phyloP scores from a whole-genome alignment of 2,329 filamentous ascomycete species.

The Coniosporium uncinatum region DNA sequence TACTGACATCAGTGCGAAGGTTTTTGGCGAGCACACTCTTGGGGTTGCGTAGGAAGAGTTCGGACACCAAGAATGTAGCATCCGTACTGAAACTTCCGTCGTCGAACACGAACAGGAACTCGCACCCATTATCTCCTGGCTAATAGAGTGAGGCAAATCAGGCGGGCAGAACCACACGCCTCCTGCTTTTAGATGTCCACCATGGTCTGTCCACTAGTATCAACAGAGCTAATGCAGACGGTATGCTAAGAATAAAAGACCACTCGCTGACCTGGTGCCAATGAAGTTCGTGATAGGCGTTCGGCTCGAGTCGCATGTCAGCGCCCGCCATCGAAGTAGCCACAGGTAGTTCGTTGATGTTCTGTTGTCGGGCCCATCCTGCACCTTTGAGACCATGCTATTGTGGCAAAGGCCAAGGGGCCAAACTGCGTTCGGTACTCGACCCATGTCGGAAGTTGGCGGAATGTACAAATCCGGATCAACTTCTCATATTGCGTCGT shows the following conservation, averaged over 20 bases:
- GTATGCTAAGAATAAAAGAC: conserved; percentile 29
- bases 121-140: conserved; percentile 8
- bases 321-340: conserved; percentile 10
- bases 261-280: conserved; percentile 31
- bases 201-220: conserved; percentile 10
- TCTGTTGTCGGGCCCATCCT: conserved; percentile 52
- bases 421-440: conserved; percentile 44
- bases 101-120: conserved; percentile 12
- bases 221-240: conserved; percentile 2
- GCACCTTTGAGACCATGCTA: conserved; percentile 36
- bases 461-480: conserved; percentile 49
- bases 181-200: conserved; percentile 9
- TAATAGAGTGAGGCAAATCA: conserved; percentile 10
- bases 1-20: conserved; percentile 26
- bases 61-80: conserved; percentile 10
- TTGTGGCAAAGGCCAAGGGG: too few species aligned
- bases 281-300: conserved; percentile 11
- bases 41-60: conserved; percentile 10
- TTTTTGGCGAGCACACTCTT: conserved; percentile 32
- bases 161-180: conserved; percentile 13
- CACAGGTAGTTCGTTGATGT: conserved; percentile 41
- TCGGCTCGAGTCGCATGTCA: conserved; percentile 9
- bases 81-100: conserved; percentile 12
- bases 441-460: conserved; percentile 45
- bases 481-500: too few species aligned